These are phyloP conservation scores for Solanum boliviense DNA, from an alignment of 257 asterid genomes.

Conservation along the genomic window DNA sequence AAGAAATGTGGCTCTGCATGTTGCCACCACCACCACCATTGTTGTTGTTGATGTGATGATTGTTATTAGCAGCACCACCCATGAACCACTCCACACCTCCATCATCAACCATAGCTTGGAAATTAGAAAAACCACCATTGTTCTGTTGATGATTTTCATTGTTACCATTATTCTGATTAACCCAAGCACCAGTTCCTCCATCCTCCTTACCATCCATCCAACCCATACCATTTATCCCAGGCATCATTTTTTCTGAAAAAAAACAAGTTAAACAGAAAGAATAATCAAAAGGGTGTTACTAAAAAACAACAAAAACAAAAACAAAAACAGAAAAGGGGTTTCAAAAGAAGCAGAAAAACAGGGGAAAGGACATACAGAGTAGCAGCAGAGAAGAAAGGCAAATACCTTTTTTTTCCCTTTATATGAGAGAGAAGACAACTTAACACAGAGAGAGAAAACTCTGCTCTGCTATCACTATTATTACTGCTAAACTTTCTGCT, in stretches of 20 bases:
- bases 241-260: conserved; percentile 27
- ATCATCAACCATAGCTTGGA: conserved; percentile 72
- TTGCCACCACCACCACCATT: background rate
- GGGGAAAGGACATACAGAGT: background rate
- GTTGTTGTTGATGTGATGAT: background rate
- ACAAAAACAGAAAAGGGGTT: background rate
- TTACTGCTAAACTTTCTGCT: background rate
- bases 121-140: conserved; percentile 1
- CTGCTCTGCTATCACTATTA: background rate
- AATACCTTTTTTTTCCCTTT: conserved; percentile 10
- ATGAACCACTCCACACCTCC: conserved; percentile 64
- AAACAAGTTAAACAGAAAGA: background rate
- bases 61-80: background rate
- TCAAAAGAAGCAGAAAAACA: background rate
- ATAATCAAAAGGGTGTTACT: background rate
- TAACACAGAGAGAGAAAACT: conserved; percentile 5
- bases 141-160: background rate
- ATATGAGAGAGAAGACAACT: background rate
- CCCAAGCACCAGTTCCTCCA: conserved; percentile 44
- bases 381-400: conserved; percentile 22
- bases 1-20: conserved; percentile 41
- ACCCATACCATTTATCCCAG: conserved; percentile 51
- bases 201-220: conserved; percentile 65
- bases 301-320: background rate
- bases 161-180: conserved; percentile 10